These are phyloP conservation scores for Pichia heedii DNA, from an alignment of 805 yeast genomes.

Conservation along the genomic window DNA sequence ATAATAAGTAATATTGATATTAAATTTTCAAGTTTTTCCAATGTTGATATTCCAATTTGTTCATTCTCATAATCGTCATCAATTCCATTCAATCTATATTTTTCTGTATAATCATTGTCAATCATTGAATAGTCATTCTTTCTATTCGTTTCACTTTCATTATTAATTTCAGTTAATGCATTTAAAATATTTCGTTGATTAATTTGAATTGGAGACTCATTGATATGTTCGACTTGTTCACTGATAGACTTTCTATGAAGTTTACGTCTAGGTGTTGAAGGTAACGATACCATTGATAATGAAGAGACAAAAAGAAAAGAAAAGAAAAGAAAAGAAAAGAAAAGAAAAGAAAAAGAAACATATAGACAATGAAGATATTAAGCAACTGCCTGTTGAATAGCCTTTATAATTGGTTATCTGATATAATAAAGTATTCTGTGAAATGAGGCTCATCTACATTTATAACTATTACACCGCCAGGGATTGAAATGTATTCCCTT, in stretches of 20 bases:
- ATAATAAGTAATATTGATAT: constrained; percentile 20
- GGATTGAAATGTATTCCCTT: too few species aligned
- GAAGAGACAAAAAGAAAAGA: not conserved
- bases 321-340: too few species aligned
- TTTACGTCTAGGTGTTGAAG: not conserved
- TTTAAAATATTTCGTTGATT: not conserved
- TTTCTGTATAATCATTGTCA: too few species aligned
- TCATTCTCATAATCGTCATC: not conserved
- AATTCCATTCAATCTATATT: too few species aligned
- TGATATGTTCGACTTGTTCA: constrained; percentile 5
- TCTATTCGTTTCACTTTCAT: not conserved
- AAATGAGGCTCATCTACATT: too few species aligned
- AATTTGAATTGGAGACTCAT: not conserved
- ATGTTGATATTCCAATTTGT: not conserved
- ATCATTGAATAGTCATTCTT: too few species aligned
- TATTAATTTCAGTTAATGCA: not conserved
- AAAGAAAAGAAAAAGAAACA: too few species aligned
- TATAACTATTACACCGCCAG: too few species aligned
- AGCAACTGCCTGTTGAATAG: too few species aligned
- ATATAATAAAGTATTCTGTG: too few species aligned
- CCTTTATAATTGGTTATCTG: too few species aligned
- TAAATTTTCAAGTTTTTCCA: constrained; percentile 11
- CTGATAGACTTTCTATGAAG: constrained; percentile 2
- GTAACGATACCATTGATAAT: not conserved
- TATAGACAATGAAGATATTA: too few species aligned